A percentile compares a stretch with the other conserved stretches of the same genome.
These are phyloP conservation scores for Pezicula carpinea DNA, from an alignment of 2,329 filamentous ascomycete genomes.

Conservation along the genomic window DNA sequence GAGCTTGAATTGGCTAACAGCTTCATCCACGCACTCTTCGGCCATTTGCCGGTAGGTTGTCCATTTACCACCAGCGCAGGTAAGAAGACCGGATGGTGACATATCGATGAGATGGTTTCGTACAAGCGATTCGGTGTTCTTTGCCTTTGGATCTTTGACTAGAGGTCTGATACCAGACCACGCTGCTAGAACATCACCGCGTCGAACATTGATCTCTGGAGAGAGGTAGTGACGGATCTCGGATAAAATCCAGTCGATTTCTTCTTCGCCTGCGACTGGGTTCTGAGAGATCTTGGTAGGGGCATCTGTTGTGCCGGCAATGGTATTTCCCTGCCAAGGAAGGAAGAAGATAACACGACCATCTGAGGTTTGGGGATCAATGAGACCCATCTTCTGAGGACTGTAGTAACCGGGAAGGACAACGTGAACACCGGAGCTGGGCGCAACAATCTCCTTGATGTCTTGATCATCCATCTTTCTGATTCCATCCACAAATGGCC, in stretches of 20 bases:
- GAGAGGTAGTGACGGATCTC: slow-evolving; percentile 80
- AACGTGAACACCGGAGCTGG: slow-evolving; percentile 80
- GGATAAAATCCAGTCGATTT: slow-evolving; percentile 82
- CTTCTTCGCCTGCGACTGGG: slow-evolving; percentile 74
- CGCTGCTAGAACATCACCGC: slow-evolving; percentile 82
- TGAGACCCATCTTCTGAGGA: slow-evolving; percentile 79
- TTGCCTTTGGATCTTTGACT: slow-evolving; percentile 80
- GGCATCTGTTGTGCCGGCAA: slow-evolving; percentile 82
- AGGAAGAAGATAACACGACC: slow-evolving; percentile 91
- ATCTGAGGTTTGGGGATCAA: slow-evolving; percentile 82
- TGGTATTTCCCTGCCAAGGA: slow-evolving; percentile 89
- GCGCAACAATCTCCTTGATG: slow-evolving; percentile 75
- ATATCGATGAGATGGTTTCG: slow-evolving; percentile 81
- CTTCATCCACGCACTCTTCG: slow-evolving; percentile 81
- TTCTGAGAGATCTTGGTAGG: slow-evolving; percentile 68
- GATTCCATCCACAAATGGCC: slow-evolving; percentile 81
- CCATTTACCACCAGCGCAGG: slow-evolving; percentile 87
- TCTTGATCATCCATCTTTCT: slow-evolving; percentile 76
- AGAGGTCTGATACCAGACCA: slow-evolving; percentile 87
- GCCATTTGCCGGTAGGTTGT: slow-evolving; percentile 93
- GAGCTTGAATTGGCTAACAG: slow-evolving; percentile 65
- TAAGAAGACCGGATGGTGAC: slow-evolving; percentile 75
- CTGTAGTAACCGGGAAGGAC: slow-evolving; percentile 85
- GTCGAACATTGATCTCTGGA: slow-evolving; percentile 78
- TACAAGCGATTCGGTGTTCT: slow-evolving; percentile 81